Evolutionary conservation across 2,329 filamentous ascomycete species (phyloP), one percentile per base, ranked within the genome.

Genomic region (Colletotrichum sp.): DNA sequence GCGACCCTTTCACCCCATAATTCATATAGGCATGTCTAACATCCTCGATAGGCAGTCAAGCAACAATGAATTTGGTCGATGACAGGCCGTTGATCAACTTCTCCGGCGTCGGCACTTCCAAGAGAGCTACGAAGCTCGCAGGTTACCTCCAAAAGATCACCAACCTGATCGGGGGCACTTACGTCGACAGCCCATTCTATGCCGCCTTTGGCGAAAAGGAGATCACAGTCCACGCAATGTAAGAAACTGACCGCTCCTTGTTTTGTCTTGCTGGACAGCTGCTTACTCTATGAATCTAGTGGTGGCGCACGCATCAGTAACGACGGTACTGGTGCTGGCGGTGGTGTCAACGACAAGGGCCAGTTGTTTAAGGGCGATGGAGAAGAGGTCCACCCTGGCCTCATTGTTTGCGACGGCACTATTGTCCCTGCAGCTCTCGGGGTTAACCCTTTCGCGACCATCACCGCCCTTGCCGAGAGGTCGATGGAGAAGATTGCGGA

Each of bases 391-490:
- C 84, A 94, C 77, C 61, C 83, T 0, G 91, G 91, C 0, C 84
- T 94, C 5, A 84, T 93, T 13, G 89, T 92, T 29, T 89, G 88
- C 1, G 92, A 94, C 78, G 91, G 84, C 13, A 86, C 92, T 4
- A 82, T 90, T 1, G 87, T 94, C 16, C 92, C 92, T 0, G 87
- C 88, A 5, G 88, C 92, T 0, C 83, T 94, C 3, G 88, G 91
- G 11, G 90, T 91, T 3, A 94, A 94, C 77, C 92, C 92, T 0
- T 88, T 93, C 66, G 92, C 92, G 1, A 94, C 92, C 2, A 94
- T 94, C 75, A 89, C 91, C 0, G 92, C 92, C 3, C 86, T 94
- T 27, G 91, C 92, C 0, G 92, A 94, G 81, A 85, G 92, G 15
- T 89, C 89, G 0, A 87, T 93, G 6, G 88, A 90, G 65, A 79